Evolutionary conservation across 257 asterid species (phyloP).

Genomic region (Fraxinus americana): DNA sequence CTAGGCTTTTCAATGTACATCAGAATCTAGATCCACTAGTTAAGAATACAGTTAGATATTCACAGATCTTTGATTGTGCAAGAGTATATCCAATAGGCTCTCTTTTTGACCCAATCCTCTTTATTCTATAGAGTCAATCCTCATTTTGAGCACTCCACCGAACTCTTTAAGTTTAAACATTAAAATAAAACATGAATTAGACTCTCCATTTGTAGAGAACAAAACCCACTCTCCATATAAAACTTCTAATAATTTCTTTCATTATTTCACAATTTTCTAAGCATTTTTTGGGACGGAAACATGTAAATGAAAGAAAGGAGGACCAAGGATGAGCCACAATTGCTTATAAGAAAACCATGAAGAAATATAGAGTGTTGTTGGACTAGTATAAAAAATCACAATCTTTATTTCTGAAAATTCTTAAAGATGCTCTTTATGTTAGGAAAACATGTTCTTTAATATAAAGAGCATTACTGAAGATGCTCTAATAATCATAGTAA

Average conservation of each 20-base stretch:
- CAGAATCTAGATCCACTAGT: not conserved
- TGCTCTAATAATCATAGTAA: not conserved
- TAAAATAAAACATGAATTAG: not conserved
- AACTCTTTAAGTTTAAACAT: too few species aligned
- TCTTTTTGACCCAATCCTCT: not conserved
- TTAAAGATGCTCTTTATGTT: not conserved
- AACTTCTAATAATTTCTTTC: too few species aligned
- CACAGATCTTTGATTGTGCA: too few species aligned
- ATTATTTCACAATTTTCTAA: not conserved
- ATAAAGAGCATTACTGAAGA: not conserved
- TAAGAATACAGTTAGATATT: conserved; percentile 3
- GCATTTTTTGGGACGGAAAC: not conserved
- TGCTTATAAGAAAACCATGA: not conserved
- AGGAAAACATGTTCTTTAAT: not conserved
- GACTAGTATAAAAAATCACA: not conserved
- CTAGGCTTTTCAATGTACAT: not conserved
- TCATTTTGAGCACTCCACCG: not conserved
- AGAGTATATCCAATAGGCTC: not conserved
- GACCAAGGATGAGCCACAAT: not conserved
- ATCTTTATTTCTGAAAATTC: too few species aligned
- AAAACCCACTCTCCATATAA: not conserved
- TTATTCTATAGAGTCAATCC: not conserved
- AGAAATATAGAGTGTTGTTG: not conserved
- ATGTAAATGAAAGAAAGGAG: too few species aligned
- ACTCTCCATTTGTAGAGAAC: not conserved